Base-by-base conservation (phyloP, 176 grass and related monocot genomes). In the Oryza glaberrima region DNA sequence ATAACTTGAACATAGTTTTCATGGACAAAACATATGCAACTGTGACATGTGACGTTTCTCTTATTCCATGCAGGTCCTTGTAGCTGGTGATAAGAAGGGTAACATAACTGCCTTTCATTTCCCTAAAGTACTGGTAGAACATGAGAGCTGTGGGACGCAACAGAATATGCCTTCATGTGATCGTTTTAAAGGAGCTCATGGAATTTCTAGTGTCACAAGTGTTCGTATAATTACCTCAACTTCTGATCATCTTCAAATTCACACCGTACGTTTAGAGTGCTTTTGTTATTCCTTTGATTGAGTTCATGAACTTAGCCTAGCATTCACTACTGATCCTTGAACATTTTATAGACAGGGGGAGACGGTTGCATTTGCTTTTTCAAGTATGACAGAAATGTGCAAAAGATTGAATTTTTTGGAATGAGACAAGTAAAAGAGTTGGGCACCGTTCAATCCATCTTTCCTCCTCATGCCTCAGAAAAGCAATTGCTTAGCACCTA, bases 351-450 rank as follows among this genome's bases (percentile, higher is more conserved):
- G 96, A 98, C 96, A 7, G 93, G 96, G 35, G 93, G 93, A 85
- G 96, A 95, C n/a, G 87, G 96, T n/a, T 98, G 96, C 86, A 92
- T 98, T 87, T 98, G 96, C 61, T 87, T 92, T 49, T 95, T 98
- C 76, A 95, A 90, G 83, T 95, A 90, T 78, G 80, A 61, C 61
- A 95, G 78, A 80, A 85, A 65, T 65, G 48, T 70, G 0, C 65
- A 68, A 77, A 92, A 87, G 17, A 70, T 93, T 64, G 87, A 94
- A 34, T 98, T 95, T 78, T 70, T 89, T 90, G 96, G 96, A 77
- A 95, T 98, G 93, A 95, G 87, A 48, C 93, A 95, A 90, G 81
- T 98, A 79, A 98, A 95, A 92, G 96, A 98, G 51, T 77, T 98
- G 81, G 91, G 93, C 70, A 94, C 83, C 64, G 51, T 95, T 75